A percentile compares a stretch with the other conserved stretches of the same genome.
Evolutionary conservation across 2,329 filamentous ascomycete genomes (phyloP).

Genomic region (Venturia oleaginea): DNA sequence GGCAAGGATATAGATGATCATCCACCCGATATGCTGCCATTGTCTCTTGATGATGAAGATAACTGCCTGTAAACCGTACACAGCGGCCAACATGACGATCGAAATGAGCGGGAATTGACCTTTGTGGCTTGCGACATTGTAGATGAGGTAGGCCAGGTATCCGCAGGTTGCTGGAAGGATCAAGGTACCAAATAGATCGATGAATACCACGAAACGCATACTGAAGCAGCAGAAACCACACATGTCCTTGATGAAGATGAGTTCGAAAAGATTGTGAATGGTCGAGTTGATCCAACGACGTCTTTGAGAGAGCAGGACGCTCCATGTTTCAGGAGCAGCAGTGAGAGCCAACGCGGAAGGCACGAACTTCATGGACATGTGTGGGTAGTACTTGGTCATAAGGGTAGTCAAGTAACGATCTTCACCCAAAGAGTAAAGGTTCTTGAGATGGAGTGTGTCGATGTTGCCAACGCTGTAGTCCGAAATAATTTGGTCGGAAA

Average conservation of each 20-base stretch:
- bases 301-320: constrained; percentile 89
- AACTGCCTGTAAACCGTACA: constrained; percentile 90
- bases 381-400: constrained; percentile 96
- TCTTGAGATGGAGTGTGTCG: constrained; percentile 93
- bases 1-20: constrained; percentile 96
- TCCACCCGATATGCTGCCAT: constrained; percentile 98
- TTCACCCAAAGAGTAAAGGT: constrained; percentile 84
- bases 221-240: constrained; percentile 99
- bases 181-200: constrained; percentile 87
- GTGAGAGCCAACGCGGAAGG: constrained; percentile 89
- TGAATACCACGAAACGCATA: constrained; percentile 93
- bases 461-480: constrained; percentile 86
- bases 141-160: constrained; percentile 83
- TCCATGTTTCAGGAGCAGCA: constrained; percentile 89
- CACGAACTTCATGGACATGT: constrained; percentile 93
- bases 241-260: constrained; percentile 84
- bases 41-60: constrained; percentile 96
- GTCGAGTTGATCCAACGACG: constrained; percentile 99
- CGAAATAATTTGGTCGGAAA: constrained; percentile 75
- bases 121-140: constrained; percentile 56
- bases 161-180: constrained; percentile 82
- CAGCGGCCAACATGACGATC: constrained; percentile 76
- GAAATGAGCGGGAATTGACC: constrained; percentile 81
- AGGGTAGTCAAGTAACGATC: constrained; percentile 95
- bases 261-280: constrained; percentile 87